These are phyloP conservation scores for Aquanectria penicillioides DNA, from an alignment of 2,329 filamentous ascomycete genomes.

Conservation along the genomic window DNA sequence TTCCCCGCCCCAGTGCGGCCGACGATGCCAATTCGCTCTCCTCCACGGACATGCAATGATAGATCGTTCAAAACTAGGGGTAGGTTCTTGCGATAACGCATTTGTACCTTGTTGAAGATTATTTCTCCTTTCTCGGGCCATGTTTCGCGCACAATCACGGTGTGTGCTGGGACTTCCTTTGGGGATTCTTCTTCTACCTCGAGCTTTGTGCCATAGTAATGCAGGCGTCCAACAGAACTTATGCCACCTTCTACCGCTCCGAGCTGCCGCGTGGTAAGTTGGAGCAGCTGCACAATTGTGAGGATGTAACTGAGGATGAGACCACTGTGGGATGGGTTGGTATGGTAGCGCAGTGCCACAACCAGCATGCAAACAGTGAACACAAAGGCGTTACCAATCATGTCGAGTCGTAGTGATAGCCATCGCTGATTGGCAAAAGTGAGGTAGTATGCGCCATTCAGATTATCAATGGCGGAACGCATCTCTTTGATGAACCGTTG, in stretches of 20 bases:
- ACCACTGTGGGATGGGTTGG: conserved; percentile 84
- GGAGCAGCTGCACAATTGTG: conserved; percentile 91
- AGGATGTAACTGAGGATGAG: conserved; percentile 93
- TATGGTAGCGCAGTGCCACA: conserved; percentile 87
- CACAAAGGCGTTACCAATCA: conserved; percentile 84
- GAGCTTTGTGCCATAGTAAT: conserved; percentile 86
- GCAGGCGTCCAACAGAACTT: conserved; percentile 92
- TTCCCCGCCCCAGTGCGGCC: conserved; percentile 86
- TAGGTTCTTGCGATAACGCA: conserved; percentile 78
- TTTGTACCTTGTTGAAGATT: conserved; percentile 76
- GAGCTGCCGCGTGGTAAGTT: conserved; percentile 93
- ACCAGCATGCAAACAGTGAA: conserved; percentile 93
- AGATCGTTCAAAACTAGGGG: conserved; percentile 78
- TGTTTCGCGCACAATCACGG: conserved; percentile 72
- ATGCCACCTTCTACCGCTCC: conserved; percentile 97
- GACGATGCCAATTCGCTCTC: conserved; percentile 83
- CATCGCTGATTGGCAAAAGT: conserved; percentile 96
- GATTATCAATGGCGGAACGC: conserved; percentile 80
- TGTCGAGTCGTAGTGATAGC: conserved; percentile 85
- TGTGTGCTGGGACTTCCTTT: conserved; percentile 87
- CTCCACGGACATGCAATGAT: conserved; percentile 76
- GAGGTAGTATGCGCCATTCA: conserved; percentile 93
- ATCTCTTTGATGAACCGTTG: conserved; percentile 79
- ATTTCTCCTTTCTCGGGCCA: conserved; percentile 93
- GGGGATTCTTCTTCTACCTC: too few species aligned